Evolutionary conservation across 257 asterid genomes (phyloP).

Genomic region (Ballota nigra): DNA sequence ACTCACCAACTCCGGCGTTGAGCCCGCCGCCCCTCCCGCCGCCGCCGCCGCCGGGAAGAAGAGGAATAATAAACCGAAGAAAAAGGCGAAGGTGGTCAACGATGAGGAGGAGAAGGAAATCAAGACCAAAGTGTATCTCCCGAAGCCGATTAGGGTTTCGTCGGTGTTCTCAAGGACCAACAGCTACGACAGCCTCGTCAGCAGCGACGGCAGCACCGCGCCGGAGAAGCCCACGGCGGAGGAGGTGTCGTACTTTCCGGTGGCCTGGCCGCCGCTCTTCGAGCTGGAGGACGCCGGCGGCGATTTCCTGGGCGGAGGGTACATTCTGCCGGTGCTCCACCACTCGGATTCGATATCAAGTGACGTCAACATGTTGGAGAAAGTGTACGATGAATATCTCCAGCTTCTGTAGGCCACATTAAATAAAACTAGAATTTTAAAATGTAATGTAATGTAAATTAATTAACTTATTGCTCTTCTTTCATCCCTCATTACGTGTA

Average conservation of each 20-base stretch:
- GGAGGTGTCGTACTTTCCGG: slow-evolving; percentile 20
- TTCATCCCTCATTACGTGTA: background rate
- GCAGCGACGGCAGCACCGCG: slow-evolving; percentile 27
- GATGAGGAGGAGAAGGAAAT: background rate
- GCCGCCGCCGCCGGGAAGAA: background rate
- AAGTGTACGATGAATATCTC: slow-evolving; percentile 59
- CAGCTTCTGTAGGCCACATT: slow-evolving; percentile 35
- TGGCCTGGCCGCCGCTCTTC: slow-evolving; percentile 34
- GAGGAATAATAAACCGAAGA: slow-evolving; percentile 7
- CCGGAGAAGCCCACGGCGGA: slow-evolving; percentile 18
- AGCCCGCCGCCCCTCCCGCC: background rate
- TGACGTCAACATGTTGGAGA: slow-evolving; percentile 36
- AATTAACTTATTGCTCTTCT: too few species aligned
- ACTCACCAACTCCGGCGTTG: slow-evolving; percentile 11
- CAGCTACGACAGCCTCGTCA: slow-evolving; percentile 41
- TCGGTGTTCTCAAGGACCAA: slow-evolving; percentile 32
- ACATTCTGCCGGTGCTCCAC: slow-evolving; percentile 3
- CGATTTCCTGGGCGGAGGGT: slow-evolving; percentile 14
- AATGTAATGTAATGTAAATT: too few species aligned
- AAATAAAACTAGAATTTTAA: background rate
- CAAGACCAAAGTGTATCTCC: slow-evolving; percentile 33
- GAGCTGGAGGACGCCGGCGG: slow-evolving; percentile 19
- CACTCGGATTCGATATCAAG: slow-evolving; percentile 22
- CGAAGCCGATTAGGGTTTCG: slow-evolving; percentile 52
- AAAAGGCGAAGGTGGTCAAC: background rate